A percentile compares a stretch with the other conserved stretches of the same genome.
phyloP scores from a whole-genome alignment of 768 basidiomycete species.

The Strobilomyces dryophilus region DNA sequence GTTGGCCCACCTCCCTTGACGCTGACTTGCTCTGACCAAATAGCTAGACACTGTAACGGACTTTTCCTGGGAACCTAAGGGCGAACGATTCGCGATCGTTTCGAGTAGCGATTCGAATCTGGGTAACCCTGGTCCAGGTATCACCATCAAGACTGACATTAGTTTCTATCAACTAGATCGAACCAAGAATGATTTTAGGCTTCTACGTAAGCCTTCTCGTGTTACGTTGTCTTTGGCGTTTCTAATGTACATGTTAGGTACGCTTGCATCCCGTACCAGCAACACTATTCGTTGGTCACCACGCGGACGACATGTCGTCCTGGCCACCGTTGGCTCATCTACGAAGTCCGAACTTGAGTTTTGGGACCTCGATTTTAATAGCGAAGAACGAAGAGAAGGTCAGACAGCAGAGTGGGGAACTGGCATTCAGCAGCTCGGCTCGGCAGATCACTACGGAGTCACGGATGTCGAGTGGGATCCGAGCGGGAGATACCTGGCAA shows the following conservation, averaged over 20 bases:
- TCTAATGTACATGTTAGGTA: slow-evolving; percentile 43
- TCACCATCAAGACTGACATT: slow-evolving; percentile 94
- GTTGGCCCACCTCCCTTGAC: slow-evolving; percentile 35
- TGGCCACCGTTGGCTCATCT: slow-evolving; percentile 93
- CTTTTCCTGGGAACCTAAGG: slow-evolving; percentile 99
- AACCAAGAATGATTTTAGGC: slow-evolving; percentile 90
- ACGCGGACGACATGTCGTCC: slow-evolving; percentile 89
- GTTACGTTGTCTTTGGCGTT: not conserved
- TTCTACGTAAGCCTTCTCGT: slow-evolving; percentile 58
- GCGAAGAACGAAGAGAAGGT: slow-evolving; percentile 46
- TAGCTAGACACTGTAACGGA: slow-evolving; percentile 82
- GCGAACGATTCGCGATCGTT: slow-evolving; percentile 93
- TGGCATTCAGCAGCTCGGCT: slow-evolving; percentile 79
- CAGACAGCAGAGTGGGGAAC: slow-evolving; percentile 72
- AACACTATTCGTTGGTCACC: slow-evolving; percentile 98
- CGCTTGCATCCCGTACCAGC: slow-evolving; percentile 76
- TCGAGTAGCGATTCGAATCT: slow-evolving; percentile 92
- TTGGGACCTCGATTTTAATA: slow-evolving; percentile 95
- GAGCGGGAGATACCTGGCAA: slow-evolving; percentile 87
- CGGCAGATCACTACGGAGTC: slow-evolving; percentile 93
- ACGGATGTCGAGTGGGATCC: slow-evolving; percentile 99
- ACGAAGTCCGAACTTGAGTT: slow-evolving; percentile 97
- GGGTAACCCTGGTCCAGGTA: slow-evolving; percentile 83
- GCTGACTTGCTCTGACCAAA: slow-evolving; percentile 8
- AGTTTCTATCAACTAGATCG: slow-evolving; percentile 94